A percentile compares a stretch with the other conserved stretches of the same genome.
phyloP scores from a whole-genome alignment of 2,329 filamentous ascomycete genomes.

The Penicillium verrucosum region DNA sequence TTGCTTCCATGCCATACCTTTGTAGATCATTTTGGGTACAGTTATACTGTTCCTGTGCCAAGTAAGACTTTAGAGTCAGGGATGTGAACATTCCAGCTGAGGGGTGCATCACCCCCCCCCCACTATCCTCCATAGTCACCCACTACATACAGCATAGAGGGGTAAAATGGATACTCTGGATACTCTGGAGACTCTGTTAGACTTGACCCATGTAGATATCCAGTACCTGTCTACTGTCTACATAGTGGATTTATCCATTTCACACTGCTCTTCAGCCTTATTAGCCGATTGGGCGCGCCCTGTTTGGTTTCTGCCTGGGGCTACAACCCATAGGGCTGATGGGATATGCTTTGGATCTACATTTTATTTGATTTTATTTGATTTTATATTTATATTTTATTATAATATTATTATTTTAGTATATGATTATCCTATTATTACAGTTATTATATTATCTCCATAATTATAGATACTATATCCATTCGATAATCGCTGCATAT shows the following conservation, averaged over 20 bases:
- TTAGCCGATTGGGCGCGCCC: constrained; percentile 6
- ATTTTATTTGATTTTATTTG: background rate
- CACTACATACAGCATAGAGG: background rate
- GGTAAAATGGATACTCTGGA: background rate
- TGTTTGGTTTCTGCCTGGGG: constrained; percentile 7
- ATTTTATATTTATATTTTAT: background rate
- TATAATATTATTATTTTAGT: background rate
- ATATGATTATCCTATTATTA: no score
- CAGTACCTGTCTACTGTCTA: background rate
- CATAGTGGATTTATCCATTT: background rate
- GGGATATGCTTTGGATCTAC: background rate
- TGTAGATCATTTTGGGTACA: background rate
- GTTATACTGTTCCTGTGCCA: background rate
- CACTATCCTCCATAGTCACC: no score
- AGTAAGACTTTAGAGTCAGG: background rate
- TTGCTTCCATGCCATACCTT: background rate
- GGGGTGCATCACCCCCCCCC: background rate
- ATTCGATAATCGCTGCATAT: background rate
- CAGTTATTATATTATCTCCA: background rate
- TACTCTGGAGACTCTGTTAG: background rate
- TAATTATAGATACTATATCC: background rate
- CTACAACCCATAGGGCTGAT: constrained; percentile 7
- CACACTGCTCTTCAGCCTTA: background rate
- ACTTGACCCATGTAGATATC: background rate
- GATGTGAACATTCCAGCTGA: background rate